phyloP scores from a whole-genome alignment of 2,329 filamentous ascomycete genomes.

The Furcasterigmium sp. region DNA sequence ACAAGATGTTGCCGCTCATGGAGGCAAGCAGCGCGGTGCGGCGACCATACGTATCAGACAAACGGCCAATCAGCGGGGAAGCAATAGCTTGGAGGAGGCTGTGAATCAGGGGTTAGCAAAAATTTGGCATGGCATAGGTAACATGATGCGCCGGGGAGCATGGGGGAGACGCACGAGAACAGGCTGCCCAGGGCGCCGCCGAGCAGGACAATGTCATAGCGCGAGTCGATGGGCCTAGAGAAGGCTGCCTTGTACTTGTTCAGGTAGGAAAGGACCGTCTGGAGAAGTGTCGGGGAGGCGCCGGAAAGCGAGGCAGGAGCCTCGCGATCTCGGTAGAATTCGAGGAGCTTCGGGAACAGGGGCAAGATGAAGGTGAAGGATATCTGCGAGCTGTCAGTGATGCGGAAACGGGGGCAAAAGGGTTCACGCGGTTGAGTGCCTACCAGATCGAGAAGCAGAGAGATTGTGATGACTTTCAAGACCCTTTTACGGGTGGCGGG shows the following conservation, averaged over 20 bases:
- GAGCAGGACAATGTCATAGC: slow-evolving; percentile 94
- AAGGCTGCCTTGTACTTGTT: slow-evolving; percentile 96
- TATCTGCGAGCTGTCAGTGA: slow-evolving; percentile 51
- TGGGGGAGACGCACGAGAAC: slow-evolving; percentile 54
- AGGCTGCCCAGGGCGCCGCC: slow-evolving; percentile 90
- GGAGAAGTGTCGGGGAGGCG: slow-evolving; percentile 62
- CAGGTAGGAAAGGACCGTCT: slow-evolving; percentile 72
- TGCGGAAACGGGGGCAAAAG: slow-evolving; percentile 2
- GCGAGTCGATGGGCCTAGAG: slow-evolving; percentile 84
- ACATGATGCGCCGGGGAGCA: not conserved
- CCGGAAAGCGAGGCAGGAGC: slow-evolving; percentile 40
- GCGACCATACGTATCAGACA: slow-evolving; percentile 86
- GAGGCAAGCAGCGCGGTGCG: slow-evolving; percentile 82
- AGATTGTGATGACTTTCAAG: slow-evolving; percentile 81
- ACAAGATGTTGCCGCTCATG: slow-evolving; percentile 90
- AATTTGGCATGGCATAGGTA: not conserved
- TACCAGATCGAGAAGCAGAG: slow-evolving; percentile 85
- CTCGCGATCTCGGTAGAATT: slow-evolving; percentile 91
- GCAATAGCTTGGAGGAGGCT: slow-evolving; percentile 88
- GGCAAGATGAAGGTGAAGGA: slow-evolving; percentile 98
- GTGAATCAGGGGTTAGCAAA: not conserved
- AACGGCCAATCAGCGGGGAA: slow-evolving; percentile 81
- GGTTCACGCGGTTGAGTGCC: slow-evolving; percentile 18
- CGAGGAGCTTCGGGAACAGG: slow-evolving; percentile 88
- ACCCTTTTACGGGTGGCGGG: slow-evolving; percentile 68